Base-by-base conservation (phyloP, 1,284 basidiomycete species). In the Coriolopsis trogii region DNA sequence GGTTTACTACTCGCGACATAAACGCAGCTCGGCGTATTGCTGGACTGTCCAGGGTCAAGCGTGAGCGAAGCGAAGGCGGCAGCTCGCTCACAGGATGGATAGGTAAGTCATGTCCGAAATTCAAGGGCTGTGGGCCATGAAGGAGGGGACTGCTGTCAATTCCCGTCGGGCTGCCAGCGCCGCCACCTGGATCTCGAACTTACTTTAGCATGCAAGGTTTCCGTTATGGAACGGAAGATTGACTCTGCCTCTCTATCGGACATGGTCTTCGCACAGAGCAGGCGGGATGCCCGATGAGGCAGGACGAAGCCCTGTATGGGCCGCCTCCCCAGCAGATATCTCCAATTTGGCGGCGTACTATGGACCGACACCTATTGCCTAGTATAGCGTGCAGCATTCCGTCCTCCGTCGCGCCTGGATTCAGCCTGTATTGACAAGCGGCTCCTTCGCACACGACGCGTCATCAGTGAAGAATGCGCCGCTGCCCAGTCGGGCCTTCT, bases 51-150 rank as follows among this genome's bases (percentile, higher is more conserved):
- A 48, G 18, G n/a, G 49, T 30, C 46, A 40, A 6, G 18, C 37
- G 38, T 31, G 48, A 36, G 15, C 39, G 51, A 36, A n/a, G 40
- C 5, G 30, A 48, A 20, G 23, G 34, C 41, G 8, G 13, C 25
- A 38, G n/a, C 42, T 45, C 4, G 76, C 85, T 61, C 67, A 95
- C 94, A 13, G 89, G 81, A 65, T 88, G 87, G 28, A 76, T 70
- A 47, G 92, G 83, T 28, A 98, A 67, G 50, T 85, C 84, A 61
- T 91, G 75, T 1, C 93, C 91, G 68, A 95, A 93, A 20, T 88
- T 88, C 23, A 99, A 73, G 10, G 93, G 90, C 23, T 91, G 73
- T 31, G 98, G 74, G 0, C 96, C 96, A 31, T 93, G 92, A 6
- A 80, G 77, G 89, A 2, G 87, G 82, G 6, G 95, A 87, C 28